Conservation (phyloP, 2,329 filamentous ascomycete genomes). For the Elsinoe australis region DNA sequence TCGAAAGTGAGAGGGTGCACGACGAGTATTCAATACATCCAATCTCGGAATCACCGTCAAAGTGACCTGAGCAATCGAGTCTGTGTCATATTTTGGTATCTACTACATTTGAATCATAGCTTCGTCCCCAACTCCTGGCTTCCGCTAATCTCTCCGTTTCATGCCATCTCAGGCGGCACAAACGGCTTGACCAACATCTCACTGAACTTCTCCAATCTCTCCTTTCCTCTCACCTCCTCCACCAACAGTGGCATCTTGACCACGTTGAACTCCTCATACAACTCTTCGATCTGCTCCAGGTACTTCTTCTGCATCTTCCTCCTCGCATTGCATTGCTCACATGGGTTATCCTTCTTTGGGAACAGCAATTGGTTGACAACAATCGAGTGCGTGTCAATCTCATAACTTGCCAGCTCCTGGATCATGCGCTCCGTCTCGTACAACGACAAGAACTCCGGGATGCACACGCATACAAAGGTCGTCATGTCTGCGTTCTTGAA, state of each 20-base stretch:
- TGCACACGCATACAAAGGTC: constrained; percentile 97
- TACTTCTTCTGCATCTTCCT: constrained; percentile 99
- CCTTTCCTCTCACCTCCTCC: constrained; percentile 92
- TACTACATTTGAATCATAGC: constrained; percentile 13
- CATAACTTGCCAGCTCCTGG: constrained; percentile 86
- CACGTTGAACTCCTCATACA: constrained; percentile 98
- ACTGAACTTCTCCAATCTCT: constrained; percentile 83
- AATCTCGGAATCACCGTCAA: no score
- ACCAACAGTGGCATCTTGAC: constrained; percentile 96
- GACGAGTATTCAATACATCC: no score
- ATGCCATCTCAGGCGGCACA: constrained; percentile 49
- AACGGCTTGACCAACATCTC: constrained; percentile 75
- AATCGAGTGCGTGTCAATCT: constrained; percentile 94
- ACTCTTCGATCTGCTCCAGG: constrained; percentile 93
- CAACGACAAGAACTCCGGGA: constrained; percentile 89
- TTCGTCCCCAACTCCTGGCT: constrained; percentile 6
- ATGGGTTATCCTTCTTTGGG: constrained; percentile 73
- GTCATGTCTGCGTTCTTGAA: constrained; percentile 96
- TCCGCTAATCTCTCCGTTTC: not conserved
- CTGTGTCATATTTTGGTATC: constrained; percentile 15
- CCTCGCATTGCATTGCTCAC: constrained; percentile 90
- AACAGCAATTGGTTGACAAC: constrained; percentile 98
- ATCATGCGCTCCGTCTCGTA: constrained; percentile 99
- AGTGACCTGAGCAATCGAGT: no score
- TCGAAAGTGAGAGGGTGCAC: no score